Percentiles rank a stretch among this genome's conserved stretches.
Conservation (phyloP, 1,284 basidiomycete species). For the Puccinia polysora region DNA sequence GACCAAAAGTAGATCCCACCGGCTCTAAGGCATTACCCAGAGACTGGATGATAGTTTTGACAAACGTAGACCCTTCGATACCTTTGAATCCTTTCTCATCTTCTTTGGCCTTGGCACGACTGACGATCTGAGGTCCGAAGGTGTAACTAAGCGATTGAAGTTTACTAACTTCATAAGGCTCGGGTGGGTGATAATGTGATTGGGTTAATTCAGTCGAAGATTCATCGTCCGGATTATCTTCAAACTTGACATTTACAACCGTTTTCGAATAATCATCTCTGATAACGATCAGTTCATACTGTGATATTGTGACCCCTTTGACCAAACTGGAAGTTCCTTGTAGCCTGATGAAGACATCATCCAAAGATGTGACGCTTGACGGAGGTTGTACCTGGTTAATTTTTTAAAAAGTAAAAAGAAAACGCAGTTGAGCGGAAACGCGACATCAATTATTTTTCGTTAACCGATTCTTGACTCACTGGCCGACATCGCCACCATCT, state of each 20-base stretch:
- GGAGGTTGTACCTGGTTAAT: conserved; percentile 16
- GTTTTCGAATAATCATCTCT: conserved; percentile 43
- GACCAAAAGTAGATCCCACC: conserved; percentile 33
- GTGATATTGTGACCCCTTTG: conserved; percentile 16
- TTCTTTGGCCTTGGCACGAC: conserved; percentile 36
- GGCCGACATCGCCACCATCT: conserved; percentile 37
- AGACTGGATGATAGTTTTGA: conserved; percentile 25
- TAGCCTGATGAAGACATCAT: conserved; percentile 26
- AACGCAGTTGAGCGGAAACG: too few relatives aligned
- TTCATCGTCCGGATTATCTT: conserved; percentile 30
- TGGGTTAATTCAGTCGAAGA: conserved; percentile 35
- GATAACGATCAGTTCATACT: conserved; percentile 36
- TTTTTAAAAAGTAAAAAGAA: too few relatives aligned
- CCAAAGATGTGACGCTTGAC: conserved; percentile 13
- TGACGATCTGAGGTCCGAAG: conserved; percentile 35
- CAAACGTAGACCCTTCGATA: conserved; percentile 15
- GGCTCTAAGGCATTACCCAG: conserved; percentile 32
- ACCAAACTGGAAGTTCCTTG: conserved; percentile 34
- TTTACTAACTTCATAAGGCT: conserved; percentile 17
- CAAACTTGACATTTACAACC: conserved; percentile 34
- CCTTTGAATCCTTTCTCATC: conserved; percentile 38
- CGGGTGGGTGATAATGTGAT: conserved; percentile 27
- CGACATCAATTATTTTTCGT: too few relatives aligned
- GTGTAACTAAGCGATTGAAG: conserved; percentile 20
- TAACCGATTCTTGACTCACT: too few relatives aligned